Evolutionary conservation across 345 rosid species (phyloP).

Genomic region (Adansonia digitata): DNA sequence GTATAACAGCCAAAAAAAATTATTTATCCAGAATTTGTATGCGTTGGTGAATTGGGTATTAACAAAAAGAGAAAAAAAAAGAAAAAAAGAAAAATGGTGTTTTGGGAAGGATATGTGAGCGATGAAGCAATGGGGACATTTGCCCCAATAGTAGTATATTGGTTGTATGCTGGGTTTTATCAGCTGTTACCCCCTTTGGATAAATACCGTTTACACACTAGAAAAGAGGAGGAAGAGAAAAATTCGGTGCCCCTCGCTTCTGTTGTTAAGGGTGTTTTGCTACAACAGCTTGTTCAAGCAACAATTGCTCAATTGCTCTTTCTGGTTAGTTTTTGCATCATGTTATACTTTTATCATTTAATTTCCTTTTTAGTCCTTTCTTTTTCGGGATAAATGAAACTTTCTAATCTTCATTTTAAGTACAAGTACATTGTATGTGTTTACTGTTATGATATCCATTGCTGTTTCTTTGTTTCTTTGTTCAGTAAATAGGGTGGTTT

Average conservation of each 20-base stretch:
- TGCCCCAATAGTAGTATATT: conserved; percentile 64
- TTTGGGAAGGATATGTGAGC: conserved; percentile 67
- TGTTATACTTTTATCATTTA: background rate
- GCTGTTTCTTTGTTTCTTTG: background rate
- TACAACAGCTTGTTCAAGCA: conserved; percentile 69
- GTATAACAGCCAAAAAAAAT: background rate
- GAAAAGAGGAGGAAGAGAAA: conserved; percentile 60
- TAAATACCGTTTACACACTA: conserved; percentile 52
- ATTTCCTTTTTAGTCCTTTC: no score
- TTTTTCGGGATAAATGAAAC: no score
- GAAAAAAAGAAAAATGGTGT: conserved; percentile 35
- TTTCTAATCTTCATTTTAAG: no score
- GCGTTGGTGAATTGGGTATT: background rate
- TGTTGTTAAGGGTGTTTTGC: conserved; percentile 59
- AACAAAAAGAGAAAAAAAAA: conserved; percentile 5
- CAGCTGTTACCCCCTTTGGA: conserved; percentile 56
- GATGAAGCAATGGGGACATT: conserved; percentile 74
- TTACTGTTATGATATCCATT: no score
- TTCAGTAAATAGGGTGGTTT: background rate
- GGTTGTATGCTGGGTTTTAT: conserved; percentile 67
- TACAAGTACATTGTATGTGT: no score
- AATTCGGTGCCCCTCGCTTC: conserved; percentile 43
- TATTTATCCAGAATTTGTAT: background rate
- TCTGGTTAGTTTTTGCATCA: conserved; percentile 32
- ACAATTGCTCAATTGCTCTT: conserved; percentile 58